Evolutionary conservation across 2,329 filamentous ascomycete genomes (phyloP).

Genomic region (Uncinocarpus reesii): DNA sequence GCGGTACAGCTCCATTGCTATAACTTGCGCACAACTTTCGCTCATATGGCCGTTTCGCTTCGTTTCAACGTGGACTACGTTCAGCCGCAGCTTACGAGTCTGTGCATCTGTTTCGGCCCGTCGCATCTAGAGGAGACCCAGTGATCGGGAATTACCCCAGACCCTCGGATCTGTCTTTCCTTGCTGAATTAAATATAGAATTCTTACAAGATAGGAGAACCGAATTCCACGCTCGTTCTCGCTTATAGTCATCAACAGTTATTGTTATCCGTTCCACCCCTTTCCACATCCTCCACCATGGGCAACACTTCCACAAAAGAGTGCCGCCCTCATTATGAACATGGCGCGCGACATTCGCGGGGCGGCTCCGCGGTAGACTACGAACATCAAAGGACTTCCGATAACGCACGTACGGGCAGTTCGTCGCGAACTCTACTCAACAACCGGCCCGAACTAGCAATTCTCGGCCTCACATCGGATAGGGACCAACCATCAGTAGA

Average conservation of each 20-base stretch:
- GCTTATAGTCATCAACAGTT: too few species aligned
- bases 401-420: constrained; percentile 1
- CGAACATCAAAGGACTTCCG: constrained; percentile 8
- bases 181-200: constrained; percentile 1
- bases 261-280: neutral
- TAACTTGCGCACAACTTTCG: neutral
- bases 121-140: neutral
- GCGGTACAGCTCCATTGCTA: neutral
- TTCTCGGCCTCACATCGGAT: constrained; percentile 46
- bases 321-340: constrained; percentile 25
- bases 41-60: constrained; percentile 1
- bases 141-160: neutral
- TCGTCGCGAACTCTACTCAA: constrained; percentile 31
- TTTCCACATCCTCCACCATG: constrained; percentile 24
- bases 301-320: constrained; percentile 41
- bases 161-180: neutral
- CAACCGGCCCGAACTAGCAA: constrained; percentile 50
- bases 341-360: constrained; percentile 12
- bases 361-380: constrained; percentile 3
- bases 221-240: too few species aligned
- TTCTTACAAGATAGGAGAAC: neutral
- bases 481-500: constrained; percentile 43
- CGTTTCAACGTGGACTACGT: neutral
- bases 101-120: constrained; percentile 3
- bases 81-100: neutral